A percentile compares a stretch with the other conserved stretches of the same genome.
Conservation (phyloP, 2,329 filamentous ascomycete species). For the Xylariaceae sp. region DNA sequence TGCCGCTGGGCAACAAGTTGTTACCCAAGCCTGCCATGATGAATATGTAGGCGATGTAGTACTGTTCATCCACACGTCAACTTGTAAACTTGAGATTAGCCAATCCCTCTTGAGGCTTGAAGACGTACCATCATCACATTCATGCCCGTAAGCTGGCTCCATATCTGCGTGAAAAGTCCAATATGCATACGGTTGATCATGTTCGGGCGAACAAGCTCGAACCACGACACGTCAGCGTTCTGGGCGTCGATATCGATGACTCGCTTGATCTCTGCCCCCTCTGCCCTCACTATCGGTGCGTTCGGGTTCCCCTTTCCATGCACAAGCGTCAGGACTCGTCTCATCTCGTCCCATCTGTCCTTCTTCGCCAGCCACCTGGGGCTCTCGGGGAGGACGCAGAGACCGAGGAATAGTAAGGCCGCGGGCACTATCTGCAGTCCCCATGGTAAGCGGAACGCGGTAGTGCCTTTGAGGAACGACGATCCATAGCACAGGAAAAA, state of each 20-base stretch:
- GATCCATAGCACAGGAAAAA: constrained; percentile 47
- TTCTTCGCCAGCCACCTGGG: constrained; percentile 49
- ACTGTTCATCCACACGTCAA: constrained; percentile 31
- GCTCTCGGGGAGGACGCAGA: constrained; percentile 44
- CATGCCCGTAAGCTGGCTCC: constrained; percentile 74
- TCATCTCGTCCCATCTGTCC: constrained; percentile 43
- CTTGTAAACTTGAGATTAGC: too few species aligned
- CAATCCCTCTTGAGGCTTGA: neutral
- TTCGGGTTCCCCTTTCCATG: constrained; percentile 63
- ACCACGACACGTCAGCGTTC: constrained; percentile 65
- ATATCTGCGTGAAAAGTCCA: constrained; percentile 70
- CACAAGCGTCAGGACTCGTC: constrained; percentile 48
- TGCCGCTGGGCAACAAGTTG: constrained; percentile 61
- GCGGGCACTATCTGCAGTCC: constrained; percentile 45
- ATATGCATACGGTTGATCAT: constrained; percentile 72
- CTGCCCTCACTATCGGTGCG: constrained; percentile 61
- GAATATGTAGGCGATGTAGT: constrained; percentile 68
- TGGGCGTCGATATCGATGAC: constrained; percentile 69
- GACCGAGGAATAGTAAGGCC: constrained; percentile 37
- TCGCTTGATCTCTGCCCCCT: constrained; percentile 69
- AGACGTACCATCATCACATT: constrained; percentile 59
- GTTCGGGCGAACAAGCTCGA: constrained; percentile 68
- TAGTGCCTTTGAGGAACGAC: constrained; percentile 38
- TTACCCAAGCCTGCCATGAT: constrained; percentile 65
- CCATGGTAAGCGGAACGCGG: constrained; percentile 50